Conservation (phyloP, 257 asterid species). For the Gynochthodes officinalis region DNA sequence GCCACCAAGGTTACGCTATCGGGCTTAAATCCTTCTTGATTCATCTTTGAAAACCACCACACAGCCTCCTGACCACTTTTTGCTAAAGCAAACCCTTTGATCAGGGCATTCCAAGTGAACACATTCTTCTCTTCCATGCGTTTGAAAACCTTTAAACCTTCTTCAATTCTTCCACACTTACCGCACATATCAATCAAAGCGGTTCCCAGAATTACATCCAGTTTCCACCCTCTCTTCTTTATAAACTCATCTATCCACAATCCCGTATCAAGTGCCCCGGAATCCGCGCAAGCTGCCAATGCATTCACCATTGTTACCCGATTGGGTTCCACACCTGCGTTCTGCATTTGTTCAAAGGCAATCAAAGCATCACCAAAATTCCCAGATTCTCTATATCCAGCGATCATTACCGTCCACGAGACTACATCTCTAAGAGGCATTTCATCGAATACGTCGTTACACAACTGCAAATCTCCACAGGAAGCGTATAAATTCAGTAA, state of each 20-base stretch:
- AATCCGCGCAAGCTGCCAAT: slow-evolving; percentile 60
- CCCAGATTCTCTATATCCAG: slow-evolving; percentile 52
- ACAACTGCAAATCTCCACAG: slow-evolving; percentile 39
- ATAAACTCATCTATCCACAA: slow-evolving; percentile 52
- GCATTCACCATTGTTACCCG: slow-evolving; percentile 71
- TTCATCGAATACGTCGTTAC: slow-evolving; percentile 64
- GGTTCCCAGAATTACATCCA: slow-evolving; percentile 77
- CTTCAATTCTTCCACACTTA: slow-evolving; percentile 50
- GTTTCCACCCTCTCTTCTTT: slow-evolving; percentile 42
- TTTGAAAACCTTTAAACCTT: slow-evolving; percentile 43
- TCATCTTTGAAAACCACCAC: slow-evolving; percentile 54
- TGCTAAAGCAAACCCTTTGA: slow-evolving; percentile 60
- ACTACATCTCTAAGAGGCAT: slow-evolving; percentile 71
- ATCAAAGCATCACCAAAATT: slow-evolving; percentile 49
- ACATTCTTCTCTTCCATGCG: slow-evolving; percentile 53
- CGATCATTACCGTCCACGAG: slow-evolving; percentile 66
- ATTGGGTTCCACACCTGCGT: slow-evolving; percentile 54
- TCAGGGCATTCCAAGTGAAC: slow-evolving; percentile 61
- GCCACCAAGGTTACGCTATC: slow-evolving; percentile 53
- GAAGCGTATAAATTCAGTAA: slow-evolving; percentile 53
- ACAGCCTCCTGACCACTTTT: slow-evolving; percentile 58
- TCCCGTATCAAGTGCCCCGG: slow-evolving; percentile 52
- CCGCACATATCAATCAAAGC: slow-evolving; percentile 69
- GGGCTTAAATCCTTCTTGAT: slow-evolving; percentile 43
- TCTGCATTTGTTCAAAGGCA: slow-evolving; percentile 51